phyloP scores from a whole-genome alignment of 2,329 filamentous ascomycete genomes.

The Nannizzia gypsea region DNA sequence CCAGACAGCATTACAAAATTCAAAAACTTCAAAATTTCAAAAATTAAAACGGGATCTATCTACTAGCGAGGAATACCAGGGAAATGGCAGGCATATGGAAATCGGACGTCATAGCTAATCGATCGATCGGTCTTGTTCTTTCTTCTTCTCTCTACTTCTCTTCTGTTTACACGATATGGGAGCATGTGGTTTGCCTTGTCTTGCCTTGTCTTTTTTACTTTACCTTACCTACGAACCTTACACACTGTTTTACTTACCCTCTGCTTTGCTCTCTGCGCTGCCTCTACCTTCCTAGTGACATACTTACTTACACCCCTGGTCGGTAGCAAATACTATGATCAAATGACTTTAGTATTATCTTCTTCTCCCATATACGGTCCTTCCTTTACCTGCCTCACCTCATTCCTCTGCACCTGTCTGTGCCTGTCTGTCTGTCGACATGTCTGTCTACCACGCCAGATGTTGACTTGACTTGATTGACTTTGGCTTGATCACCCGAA shows the following conservation, averaged over 20 bases:
- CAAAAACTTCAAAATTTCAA: background rate
- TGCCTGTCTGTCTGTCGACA: background rate
- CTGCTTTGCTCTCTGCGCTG: background rate
- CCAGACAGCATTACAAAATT: background rate
- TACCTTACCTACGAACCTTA: too few relatives aligned
- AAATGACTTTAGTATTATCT: background rate
- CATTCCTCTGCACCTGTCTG: background rate
- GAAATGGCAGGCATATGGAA: too few relatives aligned
- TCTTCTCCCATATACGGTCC: too few relatives aligned
- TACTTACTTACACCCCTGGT: background rate
- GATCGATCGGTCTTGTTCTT: background rate
- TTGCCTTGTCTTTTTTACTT: background rate
- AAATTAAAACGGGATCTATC: background rate
- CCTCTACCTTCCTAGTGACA: background rate
- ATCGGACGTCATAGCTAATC: too few relatives aligned
- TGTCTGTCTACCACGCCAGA: background rate
- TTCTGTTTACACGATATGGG: background rate
- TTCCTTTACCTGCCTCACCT: background rate
- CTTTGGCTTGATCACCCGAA: background rate
- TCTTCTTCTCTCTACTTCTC: background rate
- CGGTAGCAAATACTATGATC: background rate
- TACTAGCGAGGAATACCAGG: background rate
- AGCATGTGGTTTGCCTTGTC: conserved; percentile 1
- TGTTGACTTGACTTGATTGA: background rate
- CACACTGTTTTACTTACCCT: background rate